A percentile compares a stretch with the other conserved stretches of the same genome.
phyloP scores from a whole-genome alignment of 1,139 yeast species.

The Zygosaccharomyces pseudobailii region DNA sequence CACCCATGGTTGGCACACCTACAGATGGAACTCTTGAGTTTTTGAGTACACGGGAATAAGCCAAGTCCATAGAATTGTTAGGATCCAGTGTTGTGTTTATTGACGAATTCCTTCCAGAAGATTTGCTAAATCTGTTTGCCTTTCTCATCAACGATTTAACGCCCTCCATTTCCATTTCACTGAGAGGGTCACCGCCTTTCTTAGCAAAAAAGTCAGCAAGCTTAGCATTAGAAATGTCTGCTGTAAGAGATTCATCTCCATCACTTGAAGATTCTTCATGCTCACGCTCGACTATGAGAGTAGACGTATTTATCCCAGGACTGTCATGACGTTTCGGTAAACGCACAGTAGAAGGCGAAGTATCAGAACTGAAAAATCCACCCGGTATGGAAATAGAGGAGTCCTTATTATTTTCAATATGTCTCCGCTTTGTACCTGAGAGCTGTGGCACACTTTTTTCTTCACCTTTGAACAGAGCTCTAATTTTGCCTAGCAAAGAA shows the following conservation, averaged over 20 bases:
- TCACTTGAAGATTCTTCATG: neutral
- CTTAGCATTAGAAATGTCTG: conserved; percentile 32
- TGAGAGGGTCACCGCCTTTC: conserved; percentile 72
- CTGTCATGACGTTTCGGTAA: conserved; percentile 1
- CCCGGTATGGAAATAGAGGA: conserved; percentile 15
- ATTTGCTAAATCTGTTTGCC: conserved; percentile 26
- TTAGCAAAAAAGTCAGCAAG: conserved; percentile 67
- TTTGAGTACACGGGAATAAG: conserved; percentile 15
- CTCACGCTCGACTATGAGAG: conserved; percentile 1
- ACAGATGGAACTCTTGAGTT: conserved; percentile 14
- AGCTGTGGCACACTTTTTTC: neutral
- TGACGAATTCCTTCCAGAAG: conserved; percentile 15
- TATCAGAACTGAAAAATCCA: conserved; percentile 16
- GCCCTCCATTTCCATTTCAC: conserved; percentile 79
- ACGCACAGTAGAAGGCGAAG: conserved; percentile 2
- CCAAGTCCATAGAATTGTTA: conserved; percentile 7
- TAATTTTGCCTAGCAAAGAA: conserved; percentile 15
- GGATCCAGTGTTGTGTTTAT: neutral
- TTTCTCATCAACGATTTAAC: conserved; percentile 58
- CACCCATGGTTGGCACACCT: conserved; percentile 17
- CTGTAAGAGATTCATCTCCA: conserved; percentile 8
- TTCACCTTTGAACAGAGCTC: conserved; percentile 8
- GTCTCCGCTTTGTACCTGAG: neutral
- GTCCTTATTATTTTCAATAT: neutral
- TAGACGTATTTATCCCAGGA: neutral